Evolutionary conservation across 306 rosid species (phyloP), one percentile per base, ranked within the genome.

Genomic region (Pyrus pyrifolia): DNA sequence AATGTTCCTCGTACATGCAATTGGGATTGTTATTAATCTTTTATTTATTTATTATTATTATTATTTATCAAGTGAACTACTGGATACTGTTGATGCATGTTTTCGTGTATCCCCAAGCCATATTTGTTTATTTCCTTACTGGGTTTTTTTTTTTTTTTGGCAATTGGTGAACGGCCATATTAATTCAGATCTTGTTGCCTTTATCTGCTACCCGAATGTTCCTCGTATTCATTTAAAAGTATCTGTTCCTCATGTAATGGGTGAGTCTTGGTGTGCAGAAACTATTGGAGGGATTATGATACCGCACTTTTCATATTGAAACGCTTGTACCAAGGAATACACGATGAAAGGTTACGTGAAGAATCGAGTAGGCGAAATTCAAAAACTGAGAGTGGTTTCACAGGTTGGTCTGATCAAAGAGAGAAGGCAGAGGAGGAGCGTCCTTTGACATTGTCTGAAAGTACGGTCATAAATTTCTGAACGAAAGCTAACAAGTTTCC

Each of bases 231-330:
- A 31, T 19, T 14, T 6, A 22, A 72, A 61, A 53, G 8, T 44
- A 3, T 13, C 25, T 29, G 45, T 40, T 40, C 45, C 45, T 40
- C 12, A 40, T 40, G 9, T 35, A 7, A 35, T 35, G 40, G 40
- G 3, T 40, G 49, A 78, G 60, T 57, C 29, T 72, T 80, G 81
- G 66, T 22, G 60, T 75, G 75, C 93, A 92, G 97, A 85, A 95
- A 95, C 86, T 91, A 92, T 79, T 91, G 99, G 99, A 87, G 99
- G 88, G 99, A 95, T 82, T 59, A 79, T 76, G 99, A 95, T 78
- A 95, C 99, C 10, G 93, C 97, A 11, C 90, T 95, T 67, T 95
- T 89, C 81, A 90, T 92, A 76, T 82, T 90, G 85, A 90, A 83
- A 82, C 97, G 90, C 92, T 79, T 92, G 82, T 92, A 84, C 79